Base-by-base conservation (phyloP, 441 rosid species). In the Gossypium davidsonii region DNA sequence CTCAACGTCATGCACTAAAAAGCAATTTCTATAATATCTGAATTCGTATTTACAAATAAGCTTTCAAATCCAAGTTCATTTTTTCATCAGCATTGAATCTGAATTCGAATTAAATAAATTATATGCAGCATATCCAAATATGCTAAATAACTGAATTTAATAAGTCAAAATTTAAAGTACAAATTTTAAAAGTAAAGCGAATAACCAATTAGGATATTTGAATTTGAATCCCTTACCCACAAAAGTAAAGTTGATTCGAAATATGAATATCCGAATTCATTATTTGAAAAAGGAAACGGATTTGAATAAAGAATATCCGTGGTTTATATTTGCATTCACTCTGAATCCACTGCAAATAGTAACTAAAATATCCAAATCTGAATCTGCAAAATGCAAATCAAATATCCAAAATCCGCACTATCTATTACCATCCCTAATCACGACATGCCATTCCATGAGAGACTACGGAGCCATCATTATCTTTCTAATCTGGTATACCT, bases 401-500 rank as follows among this genome's bases (percentile, higher is more conserved):
- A 55, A 55, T 56, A 56, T 56, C 26, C 60, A 10, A 56, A 18
- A 18, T 21, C 23, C 23, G 6, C 60, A 56, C 28, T 56, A 56
- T 8, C 60, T 11, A 56, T 56, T 21, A 56, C 23, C 28, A 56
- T 20, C 59, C 60, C 60, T 20, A 21, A 75, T 53, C 20, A 64
- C 20, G 23, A 62, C 69, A 49, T 18, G 31, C 57, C 64, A 68
- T 25, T 18, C 6, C 34, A 48, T 52, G 73, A 80, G 60, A 11
- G 10, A 15, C 49, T 51, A 70, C 61, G 18, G 70, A 62, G 81
- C 60, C 62, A 79, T 71, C 67, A 11, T 71, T 61, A 49, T 49
- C 53, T 71, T 61, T 59, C 70, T 74, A 69, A 49, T 76, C 53
- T 26, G 67, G 53, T 61, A 72, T 88, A 90, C 99, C 99, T 92